phyloP scores from a whole-genome alignment of 306 rosid species.

The Trifolium dubium region DNA sequence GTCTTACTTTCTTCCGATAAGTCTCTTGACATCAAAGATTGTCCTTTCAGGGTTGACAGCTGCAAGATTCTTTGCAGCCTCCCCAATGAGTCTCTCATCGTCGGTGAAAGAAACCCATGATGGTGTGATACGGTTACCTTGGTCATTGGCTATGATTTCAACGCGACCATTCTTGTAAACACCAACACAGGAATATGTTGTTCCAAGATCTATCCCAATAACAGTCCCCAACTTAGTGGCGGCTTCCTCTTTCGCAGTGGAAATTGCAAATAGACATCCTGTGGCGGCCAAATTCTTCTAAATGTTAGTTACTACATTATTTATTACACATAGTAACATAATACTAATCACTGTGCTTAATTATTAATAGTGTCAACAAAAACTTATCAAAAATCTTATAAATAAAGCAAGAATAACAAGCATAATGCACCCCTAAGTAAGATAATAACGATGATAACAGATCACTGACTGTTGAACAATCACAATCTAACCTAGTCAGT shows the following conservation, averaged over 20 bases:
- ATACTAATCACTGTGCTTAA: too few species aligned
- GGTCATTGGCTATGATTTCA: constrained; percentile 98
- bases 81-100: constrained; percentile 90
- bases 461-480: too few species aligned
- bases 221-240: constrained; percentile 88
- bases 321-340: neutral
- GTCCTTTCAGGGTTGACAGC: constrained; percentile 96
- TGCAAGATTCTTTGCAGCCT: constrained; percentile 99
- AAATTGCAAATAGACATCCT: constrained; percentile 83
- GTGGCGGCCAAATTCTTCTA: neutral
- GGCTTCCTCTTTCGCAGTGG: constrained; percentile 92
- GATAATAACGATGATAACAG: too few species aligned
- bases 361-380: too few species aligned
- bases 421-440: too few species aligned
- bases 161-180: constrained; percentile 97
- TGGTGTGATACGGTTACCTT: constrained; percentile 99
- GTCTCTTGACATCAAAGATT: constrained; percentile 96
- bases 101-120: constrained; percentile 96
- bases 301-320: constrained; percentile 43
- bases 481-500: too few species aligned
- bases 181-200: constrained; percentile 97
- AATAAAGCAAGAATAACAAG: too few species aligned
- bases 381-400: too few species aligned
- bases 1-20: constrained; percentile 90
- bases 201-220: constrained; percentile 95